A percentile compares a stretch with the other conserved stretches of the same genome.
Evolutionary conservation across 495 filamentous ascomycete genomes (phyloP).

Genomic region (Xylaria venustula): DNA sequence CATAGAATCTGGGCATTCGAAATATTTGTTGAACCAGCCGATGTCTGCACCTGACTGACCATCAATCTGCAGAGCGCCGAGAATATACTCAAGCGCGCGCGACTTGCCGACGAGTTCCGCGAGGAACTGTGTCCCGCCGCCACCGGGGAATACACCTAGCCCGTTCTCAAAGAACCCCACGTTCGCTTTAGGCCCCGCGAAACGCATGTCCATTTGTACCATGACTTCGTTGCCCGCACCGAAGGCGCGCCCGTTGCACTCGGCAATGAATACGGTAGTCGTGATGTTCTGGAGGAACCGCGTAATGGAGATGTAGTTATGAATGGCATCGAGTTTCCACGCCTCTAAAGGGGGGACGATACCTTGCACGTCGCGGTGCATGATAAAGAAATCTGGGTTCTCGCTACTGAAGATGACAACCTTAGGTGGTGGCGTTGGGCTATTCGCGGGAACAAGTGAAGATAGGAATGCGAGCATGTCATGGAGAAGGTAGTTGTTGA

Average conservation of each 20-base stretch:
- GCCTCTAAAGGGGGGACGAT: not conserved
- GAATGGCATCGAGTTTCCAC: not conserved
- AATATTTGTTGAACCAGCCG: not conserved
- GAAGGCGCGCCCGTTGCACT: slow-evolving; percentile 25
- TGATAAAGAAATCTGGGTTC: not conserved
- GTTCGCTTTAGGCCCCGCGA: slow-evolving; percentile 22
- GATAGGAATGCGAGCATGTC: not conserved
- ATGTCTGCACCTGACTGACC: not conserved
- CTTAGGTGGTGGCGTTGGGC: not conserved
- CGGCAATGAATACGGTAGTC: slow-evolving; percentile 27
- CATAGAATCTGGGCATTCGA: not conserved
- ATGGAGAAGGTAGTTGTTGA: not conserved
- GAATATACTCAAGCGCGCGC: not conserved
- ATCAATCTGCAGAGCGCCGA: not conserved
- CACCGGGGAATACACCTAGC: not conserved
- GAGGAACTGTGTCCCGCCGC: not conserved
- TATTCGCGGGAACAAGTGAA: not conserved
- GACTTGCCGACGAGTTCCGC: not conserved
- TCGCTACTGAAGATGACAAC: not conserved
- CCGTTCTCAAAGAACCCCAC: slow-evolving; percentile 17
- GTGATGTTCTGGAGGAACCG: slow-evolving; percentile 12
- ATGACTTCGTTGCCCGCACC: slow-evolving; percentile 25
- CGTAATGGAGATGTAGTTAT: not conserved
- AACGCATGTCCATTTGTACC: slow-evolving; percentile 29
- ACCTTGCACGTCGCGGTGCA: not conserved